Evolutionary conservation across 768 basidiomycete species (phyloP), one percentile per base, ranked within the genome.

Genomic region (Astraeus odoratus): DNA sequence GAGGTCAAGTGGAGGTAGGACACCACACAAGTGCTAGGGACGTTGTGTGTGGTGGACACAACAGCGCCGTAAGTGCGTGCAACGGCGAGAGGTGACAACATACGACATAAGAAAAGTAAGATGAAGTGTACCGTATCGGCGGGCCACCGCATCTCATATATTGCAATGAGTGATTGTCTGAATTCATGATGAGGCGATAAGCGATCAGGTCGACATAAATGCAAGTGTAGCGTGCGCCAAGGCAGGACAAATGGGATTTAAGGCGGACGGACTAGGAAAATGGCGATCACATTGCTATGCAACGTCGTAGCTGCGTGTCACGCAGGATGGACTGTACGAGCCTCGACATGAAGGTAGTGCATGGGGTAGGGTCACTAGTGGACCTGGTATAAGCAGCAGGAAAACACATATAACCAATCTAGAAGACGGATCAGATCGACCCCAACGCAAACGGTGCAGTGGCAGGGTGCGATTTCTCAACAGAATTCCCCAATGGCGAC

Each of bases 111-210:
- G 12, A 39, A 24, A 24, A 15, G 23, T 12, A 13, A 24, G 37
- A 39, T 23, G 22, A 39, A 23, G 22, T 39, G 37, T 25, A 39
- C 24, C 37, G 37, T 13, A 59, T 52, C 54, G 59, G 59, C 54
- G 48, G 56, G 53, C 50, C 47, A 56, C 31, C 33, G 44, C 49
- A 59, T 57, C 59, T 60, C 59, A 60, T 61, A 61, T 60, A 54
- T 41, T 34, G 49, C 22, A 16, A 49, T 47, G 51, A 52, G 58
- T 44, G 43, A 51, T 48, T 47, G 55, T 33, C n/a, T n/a, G n/a
- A n/a, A 12, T 48, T 37, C 40, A 39, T 39, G 38, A 39, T 42
- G 50, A 50, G 42, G 52, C 49, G 42, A 48, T 39, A 42, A 42
- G 15, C n/a, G 29, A 42, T 42, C 41, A 16, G 33, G 25, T 12